A percentile compares a stretch with the other conserved stretches of the same genome.
These are phyloP conservation scores for Debaryomyces singareniensis DNA, from an alignment of 1,139 yeast species.

Conservation along the genomic window DNA sequence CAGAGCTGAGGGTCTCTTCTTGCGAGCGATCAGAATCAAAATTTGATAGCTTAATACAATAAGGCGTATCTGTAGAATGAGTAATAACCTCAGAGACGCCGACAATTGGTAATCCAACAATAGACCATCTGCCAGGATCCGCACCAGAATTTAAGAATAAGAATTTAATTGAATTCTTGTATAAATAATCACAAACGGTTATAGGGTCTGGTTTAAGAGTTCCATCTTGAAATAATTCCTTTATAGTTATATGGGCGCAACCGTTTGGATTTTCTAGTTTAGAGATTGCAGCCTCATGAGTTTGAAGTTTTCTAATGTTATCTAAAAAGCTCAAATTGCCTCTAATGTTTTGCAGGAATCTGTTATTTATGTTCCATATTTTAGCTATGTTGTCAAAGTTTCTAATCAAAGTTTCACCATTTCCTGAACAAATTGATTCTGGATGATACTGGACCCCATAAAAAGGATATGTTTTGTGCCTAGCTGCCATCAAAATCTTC, in stretches of 20 bases:
- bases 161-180: constrained; percentile 30
- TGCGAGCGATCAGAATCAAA: constrained; percentile 10
- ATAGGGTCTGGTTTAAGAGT: constrained; percentile 19
- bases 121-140: constrained; percentile 80
- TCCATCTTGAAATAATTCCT: constrained; percentile 4
- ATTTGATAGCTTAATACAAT: constrained; percentile 13
- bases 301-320: neutral
- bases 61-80: constrained; percentile 48
- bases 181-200: constrained; percentile 45
- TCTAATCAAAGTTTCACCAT: constrained; percentile 51
- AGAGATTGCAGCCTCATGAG: neutral
- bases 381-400: constrained; percentile 60
- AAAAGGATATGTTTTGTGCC: constrained; percentile 56
- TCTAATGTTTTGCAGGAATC: neutral
- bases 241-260: constrained; percentile 5
- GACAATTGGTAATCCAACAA: constrained; percentile 64
- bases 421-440: constrained; percentile 79
- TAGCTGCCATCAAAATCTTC: constrained; percentile 72
- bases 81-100: constrained; percentile 53
- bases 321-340: neutral
- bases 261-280: constrained; percentile 1
- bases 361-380: neutral
- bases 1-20: constrained; percentile 4
- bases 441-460: constrained; percentile 98
- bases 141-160: constrained; percentile 69